A percentile compares a stretch with the other conserved stretches of the same genome.
Conservation (phyloP, 2,329 filamentous ascomycete genomes). For the Coniochaeta sp. region DNA sequence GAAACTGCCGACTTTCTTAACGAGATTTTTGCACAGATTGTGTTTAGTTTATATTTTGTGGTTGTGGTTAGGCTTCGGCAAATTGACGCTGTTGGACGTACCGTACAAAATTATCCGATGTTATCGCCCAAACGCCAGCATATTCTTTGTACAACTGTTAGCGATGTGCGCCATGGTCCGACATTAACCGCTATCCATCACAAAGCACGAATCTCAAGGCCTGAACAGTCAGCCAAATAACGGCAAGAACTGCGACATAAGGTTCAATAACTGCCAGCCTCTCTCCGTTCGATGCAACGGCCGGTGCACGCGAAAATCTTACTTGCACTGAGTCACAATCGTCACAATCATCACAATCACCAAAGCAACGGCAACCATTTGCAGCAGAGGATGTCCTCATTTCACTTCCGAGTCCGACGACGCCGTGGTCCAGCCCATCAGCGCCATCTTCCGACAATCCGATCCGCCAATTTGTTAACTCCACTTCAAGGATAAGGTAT, state of each 20-base stretch:
- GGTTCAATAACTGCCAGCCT: background rate
- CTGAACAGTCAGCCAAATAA: too few relatives aligned
- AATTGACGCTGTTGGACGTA: too few relatives aligned
- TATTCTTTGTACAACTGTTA: background rate
- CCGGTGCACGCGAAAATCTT: too few relatives aligned
- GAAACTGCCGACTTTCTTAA: too few relatives aligned
- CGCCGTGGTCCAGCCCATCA: background rate
- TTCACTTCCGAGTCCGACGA: background rate
- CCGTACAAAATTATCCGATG: too few relatives aligned
- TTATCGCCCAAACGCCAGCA: background rate
- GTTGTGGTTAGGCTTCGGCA: too few relatives aligned
- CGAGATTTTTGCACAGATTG: too few relatives aligned
- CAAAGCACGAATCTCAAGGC: too few relatives aligned
- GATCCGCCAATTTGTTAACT: background rate
- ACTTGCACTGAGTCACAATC: background rate
- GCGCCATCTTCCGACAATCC: background rate
- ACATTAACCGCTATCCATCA: background rate
- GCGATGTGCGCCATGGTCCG: background rate
- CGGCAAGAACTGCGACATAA: too few relatives aligned
- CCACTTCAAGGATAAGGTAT: background rate
- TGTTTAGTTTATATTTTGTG: too few relatives aligned
- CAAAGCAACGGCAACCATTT: background rate
- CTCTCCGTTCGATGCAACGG: too few relatives aligned
- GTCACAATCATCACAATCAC: background rate
- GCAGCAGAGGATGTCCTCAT: background rate